A percentile compares a stretch with the other conserved stretches of the same genome.
phyloP scores from a whole-genome alignment of 257 asterid species.

The Salvia splendens region DNA sequence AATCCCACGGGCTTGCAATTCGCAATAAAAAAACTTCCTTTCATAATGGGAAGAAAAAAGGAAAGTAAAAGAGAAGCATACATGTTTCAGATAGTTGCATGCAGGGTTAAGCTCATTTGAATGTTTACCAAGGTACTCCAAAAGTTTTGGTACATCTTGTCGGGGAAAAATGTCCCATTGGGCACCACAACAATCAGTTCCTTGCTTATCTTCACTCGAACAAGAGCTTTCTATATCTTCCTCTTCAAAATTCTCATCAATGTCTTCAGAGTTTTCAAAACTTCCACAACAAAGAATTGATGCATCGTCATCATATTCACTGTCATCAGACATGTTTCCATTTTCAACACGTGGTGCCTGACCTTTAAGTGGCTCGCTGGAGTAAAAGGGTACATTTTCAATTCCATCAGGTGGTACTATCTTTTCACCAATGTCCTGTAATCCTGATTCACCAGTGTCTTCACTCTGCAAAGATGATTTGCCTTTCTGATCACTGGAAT shows the following conservation, averaged over 20 bases:
- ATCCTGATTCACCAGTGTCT: constrained; percentile 73
- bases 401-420: constrained; percentile 49
- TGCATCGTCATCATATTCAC: constrained; percentile 66
- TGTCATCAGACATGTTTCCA: constrained; percentile 51
- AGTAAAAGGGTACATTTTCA: constrained; percentile 51
- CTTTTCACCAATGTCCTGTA: constrained; percentile 60
- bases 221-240: constrained; percentile 57
- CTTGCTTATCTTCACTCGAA: constrained; percentile 49
- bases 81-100: constrained; percentile 54
- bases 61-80: constrained; percentile 31
- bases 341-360: constrained; percentile 39
- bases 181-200: constrained; percentile 67
- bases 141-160: constrained; percentile 85
- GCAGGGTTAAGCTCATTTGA: constrained; percentile 63
- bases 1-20: constrained; percentile 18
- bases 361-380: constrained; percentile 48
- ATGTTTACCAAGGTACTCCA: constrained; percentile 73
- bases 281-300: constrained; percentile 73
- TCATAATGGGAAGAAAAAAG: background rate
- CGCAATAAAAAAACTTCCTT: constrained; percentile 9
- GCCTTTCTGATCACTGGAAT: constrained; percentile 64
- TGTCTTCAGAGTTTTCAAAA: constrained; percentile 65
- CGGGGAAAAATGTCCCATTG: constrained; percentile 88
- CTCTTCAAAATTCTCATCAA: constrained; percentile 50
- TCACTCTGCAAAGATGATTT: constrained; percentile 74